Conservation (phyloP, 495 filamentous ascomycete species). For the Talaromyces thailandensis region DNA sequence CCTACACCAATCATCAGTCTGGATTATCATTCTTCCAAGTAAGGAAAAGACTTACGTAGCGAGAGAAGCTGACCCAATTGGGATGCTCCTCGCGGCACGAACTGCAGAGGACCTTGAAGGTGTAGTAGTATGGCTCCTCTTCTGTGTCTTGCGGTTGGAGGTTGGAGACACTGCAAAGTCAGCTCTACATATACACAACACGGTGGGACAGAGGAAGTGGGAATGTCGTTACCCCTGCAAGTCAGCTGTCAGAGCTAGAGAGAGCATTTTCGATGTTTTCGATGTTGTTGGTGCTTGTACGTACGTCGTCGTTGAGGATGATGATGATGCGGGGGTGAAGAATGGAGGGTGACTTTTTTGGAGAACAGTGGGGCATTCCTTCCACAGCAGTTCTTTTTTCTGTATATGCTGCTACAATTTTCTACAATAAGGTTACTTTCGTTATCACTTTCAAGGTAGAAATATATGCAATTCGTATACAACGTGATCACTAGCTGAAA, state of each 20-base stretch:
- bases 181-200: background rate
- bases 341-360: background rate
- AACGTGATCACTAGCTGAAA: background rate
- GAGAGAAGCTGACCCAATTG: constrained; percentile 78
- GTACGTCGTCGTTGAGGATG: background rate
- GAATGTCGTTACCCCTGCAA: constrained; percentile 53
- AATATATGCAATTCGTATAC: too few species aligned
- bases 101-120: constrained; percentile 92
- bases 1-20: constrained; percentile 38
- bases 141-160: constrained; percentile 75
- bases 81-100: constrained; percentile 87
- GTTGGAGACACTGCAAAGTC: constrained; percentile 65
- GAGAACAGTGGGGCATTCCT: background rate
- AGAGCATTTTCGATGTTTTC: constrained; percentile 50
- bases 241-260: constrained; percentile 70
- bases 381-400: background rate
- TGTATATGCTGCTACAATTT: background rate
- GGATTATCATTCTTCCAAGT: background rate
- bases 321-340: background rate
- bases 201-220: background rate
- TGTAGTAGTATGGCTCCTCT: constrained; percentile 83
- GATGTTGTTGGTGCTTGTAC: background rate
- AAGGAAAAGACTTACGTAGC: constrained; percentile 58
- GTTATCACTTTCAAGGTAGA: too few species aligned
- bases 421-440: too few species aligned